phyloP scores from a whole-genome alignment of 2,329 filamentous ascomycete genomes.

The Daldinia sp. region DNA sequence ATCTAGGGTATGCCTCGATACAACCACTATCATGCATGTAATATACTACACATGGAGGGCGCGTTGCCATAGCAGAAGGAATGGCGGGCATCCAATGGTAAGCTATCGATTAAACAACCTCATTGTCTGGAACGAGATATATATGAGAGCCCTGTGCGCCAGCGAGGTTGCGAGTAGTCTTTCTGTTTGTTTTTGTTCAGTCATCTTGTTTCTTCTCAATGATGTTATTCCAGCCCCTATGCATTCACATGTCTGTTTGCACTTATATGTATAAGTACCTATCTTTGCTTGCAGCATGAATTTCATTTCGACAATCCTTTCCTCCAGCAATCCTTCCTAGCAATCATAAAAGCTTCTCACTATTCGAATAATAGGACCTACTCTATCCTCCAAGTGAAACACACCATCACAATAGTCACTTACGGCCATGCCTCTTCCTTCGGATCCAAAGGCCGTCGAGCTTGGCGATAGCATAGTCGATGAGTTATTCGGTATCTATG shows the following conservation, averaged over 20 bases:
- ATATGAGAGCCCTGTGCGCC: not conserved
- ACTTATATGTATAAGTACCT: too few relatives aligned
- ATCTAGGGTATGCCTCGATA: constrained; percentile 1
- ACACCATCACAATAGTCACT: not conserved
- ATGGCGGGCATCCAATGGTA: constrained; percentile 4
- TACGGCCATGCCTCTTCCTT: constrained; percentile 22
- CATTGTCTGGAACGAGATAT: not conserved
- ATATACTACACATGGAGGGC: not conserved
- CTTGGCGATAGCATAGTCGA: constrained; percentile 10
- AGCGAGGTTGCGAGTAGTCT: too few relatives aligned
- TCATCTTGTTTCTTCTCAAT: too few relatives aligned
- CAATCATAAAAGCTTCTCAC: too few relatives aligned
- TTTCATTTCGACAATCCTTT: too few relatives aligned
- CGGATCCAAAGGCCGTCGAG: constrained; percentile 13
- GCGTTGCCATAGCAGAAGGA: not conserved
- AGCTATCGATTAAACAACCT: constrained; percentile 11
- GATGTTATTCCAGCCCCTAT: too few relatives aligned
- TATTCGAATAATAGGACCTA: too few relatives aligned
- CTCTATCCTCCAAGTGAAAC: not conserved
- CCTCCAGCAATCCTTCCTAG: too few relatives aligned
- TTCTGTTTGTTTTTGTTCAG: too few relatives aligned
- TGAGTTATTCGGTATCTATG: constrained; percentile 14
- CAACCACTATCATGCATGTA: constrained; percentile 5
- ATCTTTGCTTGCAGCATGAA: too few relatives aligned
- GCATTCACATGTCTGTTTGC: too few relatives aligned